These are phyloP conservation scores for Akanthomyces muscarius DNA, from an alignment of 2,329 filamentous ascomycete species.

Conservation along the genomic window DNA sequence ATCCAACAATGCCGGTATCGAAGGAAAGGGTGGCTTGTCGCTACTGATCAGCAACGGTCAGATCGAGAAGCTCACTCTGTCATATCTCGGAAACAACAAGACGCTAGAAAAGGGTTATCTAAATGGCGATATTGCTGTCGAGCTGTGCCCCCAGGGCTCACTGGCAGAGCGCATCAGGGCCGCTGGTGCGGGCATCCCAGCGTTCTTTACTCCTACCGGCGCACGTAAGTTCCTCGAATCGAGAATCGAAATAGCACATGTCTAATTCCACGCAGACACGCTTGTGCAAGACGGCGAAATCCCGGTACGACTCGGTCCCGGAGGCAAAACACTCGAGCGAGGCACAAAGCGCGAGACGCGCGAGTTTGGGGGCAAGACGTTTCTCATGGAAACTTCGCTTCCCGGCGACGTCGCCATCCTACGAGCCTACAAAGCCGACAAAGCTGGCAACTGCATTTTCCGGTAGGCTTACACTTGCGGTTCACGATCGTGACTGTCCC, in stretches of 20 bases:
- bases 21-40: slow-evolving; percentile 64
- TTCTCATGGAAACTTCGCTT: slow-evolving; percentile 73
- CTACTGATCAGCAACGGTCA: slow-evolving; percentile 66
- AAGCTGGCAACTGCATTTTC: slow-evolving; percentile 76
- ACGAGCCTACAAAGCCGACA: slow-evolving; percentile 71
- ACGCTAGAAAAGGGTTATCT: slow-evolving; percentile 70
- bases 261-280: slow-evolving; percentile 43
- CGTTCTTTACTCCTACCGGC: slow-evolving; percentile 76
- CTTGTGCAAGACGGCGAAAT: slow-evolving; percentile 66
- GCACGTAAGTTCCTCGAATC: slow-evolving; percentile 45
- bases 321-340: slow-evolving; percentile 58
- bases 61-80: slow-evolving; percentile 67
- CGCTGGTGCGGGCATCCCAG: slow-evolving; percentile 71
- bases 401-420: slow-evolving; percentile 74
- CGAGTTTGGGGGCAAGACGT: slow-evolving; percentile 67
- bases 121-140: slow-evolving; percentile 67
- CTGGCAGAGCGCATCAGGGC: slow-evolving; percentile 69
- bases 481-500: no score
- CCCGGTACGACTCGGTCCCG: slow-evolving; percentile 56
- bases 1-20: slow-evolving; percentile 75
- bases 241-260: not conserved
- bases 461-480: slow-evolving; percentile 39
- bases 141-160: slow-evolving; percentile 73
- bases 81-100: slow-evolving; percentile 76
- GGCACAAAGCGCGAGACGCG: slow-evolving; percentile 66